Evolutionary conservation across 805 yeast species (phyloP).

Genomic region (Hanseniaspora clermontiae): DNA sequence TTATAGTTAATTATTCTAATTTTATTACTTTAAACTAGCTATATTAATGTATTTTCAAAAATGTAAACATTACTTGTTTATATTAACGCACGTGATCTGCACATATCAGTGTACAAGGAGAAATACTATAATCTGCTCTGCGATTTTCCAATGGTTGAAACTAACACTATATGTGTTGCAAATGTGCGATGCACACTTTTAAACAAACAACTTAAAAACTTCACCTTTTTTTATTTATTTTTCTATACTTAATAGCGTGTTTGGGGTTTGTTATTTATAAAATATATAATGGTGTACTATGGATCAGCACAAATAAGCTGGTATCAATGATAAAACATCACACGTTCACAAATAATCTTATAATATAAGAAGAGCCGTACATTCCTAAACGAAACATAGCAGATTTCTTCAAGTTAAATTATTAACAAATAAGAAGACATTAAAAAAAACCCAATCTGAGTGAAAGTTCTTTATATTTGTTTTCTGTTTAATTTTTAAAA

Average conservation of each 20-base stretch:
- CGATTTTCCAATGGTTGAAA: no score
- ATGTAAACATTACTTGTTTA: neutral
- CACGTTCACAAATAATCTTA: constrained; percentile 7
- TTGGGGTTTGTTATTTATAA: constrained; percentile 8
- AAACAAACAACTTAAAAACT: neutral
- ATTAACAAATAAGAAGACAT: neutral
- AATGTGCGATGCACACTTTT: no score
- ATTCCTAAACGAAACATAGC: neutral
- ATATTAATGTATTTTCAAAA: no score
- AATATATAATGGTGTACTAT: constrained; percentile 5
- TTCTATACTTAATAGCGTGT: constrained; percentile 13
- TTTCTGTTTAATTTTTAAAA: neutral
- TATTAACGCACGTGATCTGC: neutral
- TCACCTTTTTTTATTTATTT: neutral
- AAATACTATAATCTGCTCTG: no score
- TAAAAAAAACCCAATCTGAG: neutral
- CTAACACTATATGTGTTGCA: no score
- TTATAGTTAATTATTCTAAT: no score
- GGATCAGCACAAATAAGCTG: neutral
- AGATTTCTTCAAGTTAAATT: neutral
- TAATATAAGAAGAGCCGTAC: neutral
- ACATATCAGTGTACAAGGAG: neutral
- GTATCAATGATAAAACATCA: neutral
- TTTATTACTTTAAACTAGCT: no score
- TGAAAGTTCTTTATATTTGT: neutral